A percentile compares a stretch with the other conserved stretches of the same genome.
phyloP scores from a whole-genome alignment of 2,329 filamentous ascomycete genomes.

The Pezicula radicicola region DNA sequence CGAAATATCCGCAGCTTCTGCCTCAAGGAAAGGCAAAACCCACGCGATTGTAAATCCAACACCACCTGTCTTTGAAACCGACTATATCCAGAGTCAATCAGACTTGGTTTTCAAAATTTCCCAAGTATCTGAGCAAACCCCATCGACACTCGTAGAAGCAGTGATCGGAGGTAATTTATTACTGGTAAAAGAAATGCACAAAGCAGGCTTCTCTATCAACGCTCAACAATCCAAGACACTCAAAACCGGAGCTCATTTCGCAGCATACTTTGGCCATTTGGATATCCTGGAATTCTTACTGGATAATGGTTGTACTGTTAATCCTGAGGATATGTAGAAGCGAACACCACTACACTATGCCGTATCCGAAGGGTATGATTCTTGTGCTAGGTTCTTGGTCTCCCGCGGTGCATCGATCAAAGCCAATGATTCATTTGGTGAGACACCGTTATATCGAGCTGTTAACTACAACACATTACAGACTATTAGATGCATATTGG shows the following conservation, averaged over 20 bases:
- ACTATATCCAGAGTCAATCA: background rate
- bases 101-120: background rate
- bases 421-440: background rate
- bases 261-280: background rate
- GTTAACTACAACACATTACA: too few relatives aligned
- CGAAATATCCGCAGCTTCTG: too few relatives aligned
- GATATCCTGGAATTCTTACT: background rate
- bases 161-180: too few relatives aligned
- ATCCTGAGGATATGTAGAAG: background rate
- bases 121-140: background rate
- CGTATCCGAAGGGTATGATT: background rate
- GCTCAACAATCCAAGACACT: background rate
- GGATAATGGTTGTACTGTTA: background rate
- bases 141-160: too few relatives aligned
- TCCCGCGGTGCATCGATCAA: background rate
- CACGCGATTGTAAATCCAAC: too few relatives aligned
- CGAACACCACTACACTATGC: conserved; percentile 1
- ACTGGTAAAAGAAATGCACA: background rate
- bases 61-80: background rate
- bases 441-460: too few relatives aligned
- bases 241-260: background rate
- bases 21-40: too few relatives aligned
- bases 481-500: too few relatives aligned
- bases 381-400: background rate
- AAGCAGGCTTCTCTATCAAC: background rate